A percentile compares a stretch with the other conserved stretches of the same genome.
Conservation (phyloP, 2,329 filamentous ascomycete genomes). For the Colletotrichum nymphaeae region DNA sequence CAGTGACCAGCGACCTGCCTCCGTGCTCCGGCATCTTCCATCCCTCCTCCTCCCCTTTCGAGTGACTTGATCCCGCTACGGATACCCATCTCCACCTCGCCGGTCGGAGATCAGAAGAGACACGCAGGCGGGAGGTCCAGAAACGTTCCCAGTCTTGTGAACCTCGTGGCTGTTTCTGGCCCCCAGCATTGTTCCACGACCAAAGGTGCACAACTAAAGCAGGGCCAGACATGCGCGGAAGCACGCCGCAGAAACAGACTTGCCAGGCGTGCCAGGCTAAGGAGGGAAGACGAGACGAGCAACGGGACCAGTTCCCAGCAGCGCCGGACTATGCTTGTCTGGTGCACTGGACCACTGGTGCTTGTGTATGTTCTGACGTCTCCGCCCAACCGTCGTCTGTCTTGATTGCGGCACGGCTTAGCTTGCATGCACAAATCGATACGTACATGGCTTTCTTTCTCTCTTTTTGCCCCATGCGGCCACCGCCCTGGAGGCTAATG, state of each 20-base stretch:
- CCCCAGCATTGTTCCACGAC: neutral
- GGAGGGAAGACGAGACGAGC: conserved; percentile 9
- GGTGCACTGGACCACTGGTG: conserved; percentile 6
- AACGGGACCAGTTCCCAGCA: neutral
- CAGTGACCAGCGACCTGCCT: conserved; percentile 1
- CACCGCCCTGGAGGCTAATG: conserved; percentile 34
- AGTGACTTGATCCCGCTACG: neutral
- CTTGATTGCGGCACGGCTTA: conserved; percentile 22
- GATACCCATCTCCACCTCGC: conserved; percentile 2
- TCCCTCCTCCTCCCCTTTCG: neutral
- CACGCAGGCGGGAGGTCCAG: neutral
- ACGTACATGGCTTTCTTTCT: conserved; percentile 11
- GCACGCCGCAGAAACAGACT: neutral
- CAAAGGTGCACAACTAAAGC: conserved; percentile 20
- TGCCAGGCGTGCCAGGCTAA: neutral
- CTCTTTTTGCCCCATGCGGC: conserved; percentile 32
- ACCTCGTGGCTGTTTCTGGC: neutral
- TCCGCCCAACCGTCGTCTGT: conserved; percentile 24
- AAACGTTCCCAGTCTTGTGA: neutral
- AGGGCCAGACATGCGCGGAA: conserved; percentile 7
- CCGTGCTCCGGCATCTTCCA: conserved; percentile 7
- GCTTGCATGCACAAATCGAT: conserved; percentile 29
- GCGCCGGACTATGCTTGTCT: conserved; percentile 4
- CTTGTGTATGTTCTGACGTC: conserved; percentile 27
- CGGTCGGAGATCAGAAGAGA: conserved; percentile 1